Conservation (phyloP, 371 early-diverging fungal genomes). For the Cokeromyces recurvatus region DNA sequence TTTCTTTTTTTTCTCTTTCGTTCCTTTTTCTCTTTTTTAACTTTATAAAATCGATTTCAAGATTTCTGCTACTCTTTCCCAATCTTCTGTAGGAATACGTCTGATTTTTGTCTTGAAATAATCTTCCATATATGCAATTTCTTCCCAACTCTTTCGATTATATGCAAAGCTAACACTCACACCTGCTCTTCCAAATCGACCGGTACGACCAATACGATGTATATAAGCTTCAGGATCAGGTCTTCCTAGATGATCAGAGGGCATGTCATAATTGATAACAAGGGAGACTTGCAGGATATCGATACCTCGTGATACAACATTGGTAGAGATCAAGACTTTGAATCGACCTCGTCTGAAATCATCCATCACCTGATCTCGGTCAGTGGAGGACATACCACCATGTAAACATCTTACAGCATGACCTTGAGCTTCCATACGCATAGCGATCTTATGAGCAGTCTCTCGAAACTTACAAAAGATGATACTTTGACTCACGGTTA, state of each 20-base stretch:
- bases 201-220: constrained; percentile 98
- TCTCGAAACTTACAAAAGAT: constrained; percentile 89
- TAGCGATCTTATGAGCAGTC: constrained; percentile 75
- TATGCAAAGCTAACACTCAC: background rate
- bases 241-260: constrained; percentile 39
- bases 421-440: constrained; percentile 73
- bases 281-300: constrained; percentile 67
- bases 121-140: background rate
- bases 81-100: no score
- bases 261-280: constrained; percentile 32
- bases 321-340: constrained; percentile 95
- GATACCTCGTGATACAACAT: constrained; percentile 95
- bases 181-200: constrained; percentile 86
- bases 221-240: constrained; percentile 93
- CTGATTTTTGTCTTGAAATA: background rate
- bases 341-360: constrained; percentile 84
- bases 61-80: no score
- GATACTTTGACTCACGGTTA: constrained; percentile 97
- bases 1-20: no score
- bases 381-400: constrained; percentile 72
- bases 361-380: constrained; percentile 89
- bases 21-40: no score
- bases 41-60: no score
- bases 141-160: background rate
- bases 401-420: constrained; percentile 83